Evolutionary conservation across 352 stramenopile species (phyloP), one percentile per base, ranked within the genome.

Genomic region (Globisporangium echinulatum): DNA sequence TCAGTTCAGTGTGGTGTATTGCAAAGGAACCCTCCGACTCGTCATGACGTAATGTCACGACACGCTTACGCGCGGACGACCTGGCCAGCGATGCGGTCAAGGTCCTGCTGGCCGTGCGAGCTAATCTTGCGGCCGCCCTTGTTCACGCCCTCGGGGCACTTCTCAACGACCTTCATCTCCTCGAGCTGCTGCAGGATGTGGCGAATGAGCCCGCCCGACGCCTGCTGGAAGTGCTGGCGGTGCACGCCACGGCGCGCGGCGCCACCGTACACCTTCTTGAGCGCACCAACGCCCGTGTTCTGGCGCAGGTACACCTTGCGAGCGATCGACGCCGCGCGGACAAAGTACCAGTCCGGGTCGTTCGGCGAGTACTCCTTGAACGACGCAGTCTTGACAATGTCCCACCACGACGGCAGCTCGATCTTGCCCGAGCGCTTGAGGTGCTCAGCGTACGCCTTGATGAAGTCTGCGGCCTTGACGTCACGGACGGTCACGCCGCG

Each of bases 381-480:
- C 58, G 96, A 86, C 56, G 79, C 95, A 48, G 97, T 99, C 90
- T 99, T 99, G 57, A 99, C 95, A 61, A 98, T 90, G 70, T 99
- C 96, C 71, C 90, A 94, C 96, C 96, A 99, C 44, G 95, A 94
- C 58, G 97, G 97, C 57, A 99, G 85, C 77, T 99, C 95, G 70
- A 99, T 98, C 80, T 98, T 98, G 71, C 97, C 96, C 49, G 94
- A 98, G 72, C 98, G 98, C 86, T 99, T 99, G 63, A 99, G 85
- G 79, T 99, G 96, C 80, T 98, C 94, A 42, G 97, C 97, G 79
- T 99, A 99, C 55, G 95, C 91, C 79, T 97, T 91, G 77, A 99
- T 99, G 81, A 99, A 99, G 62, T 97, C 90, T 71, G 90, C 87
- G 58, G 97, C 78, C 72, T 92, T 88, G 58, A 99, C 95, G 73